Percentiles rank a stretch among this genome's conserved stretches.
Evolutionary conservation across 2,329 filamentous ascomycete species (phyloP).

Genomic region (Chalara sp.): DNA sequence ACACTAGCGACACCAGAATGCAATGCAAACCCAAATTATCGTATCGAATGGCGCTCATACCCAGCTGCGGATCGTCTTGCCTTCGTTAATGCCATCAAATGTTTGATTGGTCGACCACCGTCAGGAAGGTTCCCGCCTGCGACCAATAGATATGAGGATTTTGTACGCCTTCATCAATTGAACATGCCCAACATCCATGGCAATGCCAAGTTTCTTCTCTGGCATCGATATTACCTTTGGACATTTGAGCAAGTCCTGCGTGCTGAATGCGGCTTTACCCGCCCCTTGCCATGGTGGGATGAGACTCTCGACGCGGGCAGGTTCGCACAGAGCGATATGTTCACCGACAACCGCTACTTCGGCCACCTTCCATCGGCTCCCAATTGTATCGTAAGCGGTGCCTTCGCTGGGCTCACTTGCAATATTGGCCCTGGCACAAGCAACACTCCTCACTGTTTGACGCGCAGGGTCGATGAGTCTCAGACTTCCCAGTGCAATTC

Average conservation of each 20-base stretch:
- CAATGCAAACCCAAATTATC: constrained; percentile 4
- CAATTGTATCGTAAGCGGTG: constrained; percentile 10
- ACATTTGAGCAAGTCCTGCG: constrained; percentile 9
- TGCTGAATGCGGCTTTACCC: constrained; percentile 7
- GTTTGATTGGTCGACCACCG: constrained; percentile 4
- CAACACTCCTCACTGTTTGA: constrained; percentile 8
- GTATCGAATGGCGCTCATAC: constrained; percentile 11
- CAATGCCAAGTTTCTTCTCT: constrained; percentile 10
- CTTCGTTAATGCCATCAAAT: constrained; percentile 6
- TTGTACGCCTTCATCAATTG: constrained; percentile 8
- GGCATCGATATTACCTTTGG: constrained; percentile 11
- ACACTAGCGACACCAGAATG: constrained; percentile 6
- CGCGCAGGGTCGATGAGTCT: constrained; percentile 3
- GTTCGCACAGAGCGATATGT: constrained; percentile 7
- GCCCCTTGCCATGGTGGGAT: constrained; percentile 9
- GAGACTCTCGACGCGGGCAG: constrained; percentile 8
- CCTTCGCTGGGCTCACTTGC: constrained; percentile 10
- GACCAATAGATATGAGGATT: constrained; percentile 9
- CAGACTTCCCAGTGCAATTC: constrained; percentile 8
- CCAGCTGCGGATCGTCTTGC: constrained; percentile 2
- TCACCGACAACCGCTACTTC: constrained; percentile 5
- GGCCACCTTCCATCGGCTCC: constrained; percentile 2
- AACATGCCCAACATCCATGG: constrained; percentile 8
- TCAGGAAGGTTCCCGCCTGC: constrained; percentile 9
- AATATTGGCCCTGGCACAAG: constrained; percentile 7